These are phyloP conservation scores for Acacia pycnantha DNA, from an alignment of 331 rosid genomes.

Conservation along the genomic window DNA sequence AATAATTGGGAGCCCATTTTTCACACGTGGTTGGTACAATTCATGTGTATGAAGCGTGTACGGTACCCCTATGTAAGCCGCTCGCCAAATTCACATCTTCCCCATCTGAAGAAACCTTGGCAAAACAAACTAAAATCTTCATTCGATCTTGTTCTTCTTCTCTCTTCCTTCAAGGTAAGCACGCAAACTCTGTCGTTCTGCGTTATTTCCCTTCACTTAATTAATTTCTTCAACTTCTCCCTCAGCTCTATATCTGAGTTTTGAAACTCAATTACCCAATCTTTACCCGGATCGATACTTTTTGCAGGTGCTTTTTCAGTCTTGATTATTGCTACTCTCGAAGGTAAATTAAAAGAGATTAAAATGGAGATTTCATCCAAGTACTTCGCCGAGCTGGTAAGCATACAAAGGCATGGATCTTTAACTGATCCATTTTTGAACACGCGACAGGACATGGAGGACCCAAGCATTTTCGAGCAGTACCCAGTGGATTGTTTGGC, in stretches of 20 bases:
- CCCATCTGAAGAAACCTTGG: background rate
- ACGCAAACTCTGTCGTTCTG: background rate
- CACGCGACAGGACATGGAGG: conserved; percentile 16
- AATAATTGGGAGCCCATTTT: conserved; percentile 15
- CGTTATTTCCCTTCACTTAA: background rate
- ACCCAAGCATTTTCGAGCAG: conserved; percentile 18
- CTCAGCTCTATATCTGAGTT: background rate
- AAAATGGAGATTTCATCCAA: conserved; percentile 37
- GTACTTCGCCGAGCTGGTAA: conserved; percentile 45
- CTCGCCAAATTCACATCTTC: background rate
- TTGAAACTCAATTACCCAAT: background rate
- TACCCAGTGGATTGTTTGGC: conserved; percentile 36
- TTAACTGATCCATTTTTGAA: background rate
- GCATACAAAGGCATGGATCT: background rate
- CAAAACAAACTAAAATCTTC: background rate
- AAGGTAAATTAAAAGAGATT: background rate
- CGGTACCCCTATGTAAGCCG: conserved; percentile 13
- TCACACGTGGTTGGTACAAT: conserved; percentile 38
- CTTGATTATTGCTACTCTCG: background rate
- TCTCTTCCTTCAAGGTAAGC: conserved; percentile 26
- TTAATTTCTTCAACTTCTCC: background rate
- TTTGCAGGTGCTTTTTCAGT: background rate
- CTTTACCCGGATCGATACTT: background rate
- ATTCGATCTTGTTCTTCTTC: background rate
- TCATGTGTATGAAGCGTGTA: conserved; percentile 36